Evolutionary conservation across 352 stramenopile species (phyloP).

Genomic region (Thalassiosira exigua): DNA sequence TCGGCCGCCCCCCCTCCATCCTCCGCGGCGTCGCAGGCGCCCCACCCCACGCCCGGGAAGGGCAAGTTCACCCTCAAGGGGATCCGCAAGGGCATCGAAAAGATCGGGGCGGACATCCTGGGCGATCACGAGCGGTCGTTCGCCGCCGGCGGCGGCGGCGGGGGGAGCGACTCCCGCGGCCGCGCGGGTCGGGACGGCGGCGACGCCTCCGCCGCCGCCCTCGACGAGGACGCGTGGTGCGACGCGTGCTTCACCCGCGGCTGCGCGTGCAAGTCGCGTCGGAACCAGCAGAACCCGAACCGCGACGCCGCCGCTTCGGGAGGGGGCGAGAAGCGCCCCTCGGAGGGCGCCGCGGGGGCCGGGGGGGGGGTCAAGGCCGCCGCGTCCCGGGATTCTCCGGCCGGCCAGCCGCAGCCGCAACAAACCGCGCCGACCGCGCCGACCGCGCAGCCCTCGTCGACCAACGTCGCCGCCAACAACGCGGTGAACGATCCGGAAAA

Average conservation of each 20-base stretch:
- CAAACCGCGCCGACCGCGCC: neutral
- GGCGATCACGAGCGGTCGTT: constrained; percentile 20
- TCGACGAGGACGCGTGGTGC: constrained; percentile 59
- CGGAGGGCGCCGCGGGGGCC: neutral
- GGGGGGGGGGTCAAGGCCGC: neutral
- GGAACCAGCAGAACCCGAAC: constrained; percentile 24
- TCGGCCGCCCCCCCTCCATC: constrained; percentile 10
- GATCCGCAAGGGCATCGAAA: constrained; percentile 60
- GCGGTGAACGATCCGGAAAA: constrained; percentile 14
- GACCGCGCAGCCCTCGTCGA: neutral
- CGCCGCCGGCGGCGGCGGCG: no score
- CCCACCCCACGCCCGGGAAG: constrained; percentile 1
- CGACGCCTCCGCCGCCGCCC: constrained; percentile 48
- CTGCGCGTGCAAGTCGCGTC: constrained; percentile 46
- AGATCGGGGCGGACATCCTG: constrained; percentile 37
- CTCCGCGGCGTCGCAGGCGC: neutral
- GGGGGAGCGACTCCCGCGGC: constrained; percentile 16
- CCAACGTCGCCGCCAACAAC: constrained; percentile 5
- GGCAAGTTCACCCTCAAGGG: constrained; percentile 46
- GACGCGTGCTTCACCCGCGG: constrained; percentile 62
- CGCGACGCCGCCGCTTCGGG: neutral
- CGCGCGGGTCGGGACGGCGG: constrained; percentile 55
- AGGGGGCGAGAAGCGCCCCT: neutral
- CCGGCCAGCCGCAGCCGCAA: constrained; percentile 4
- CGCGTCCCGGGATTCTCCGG: neutral